Base-by-base conservation (phyloP, 1,284 basidiomycete species). In the Ceratobasidium sp. region DNA sequence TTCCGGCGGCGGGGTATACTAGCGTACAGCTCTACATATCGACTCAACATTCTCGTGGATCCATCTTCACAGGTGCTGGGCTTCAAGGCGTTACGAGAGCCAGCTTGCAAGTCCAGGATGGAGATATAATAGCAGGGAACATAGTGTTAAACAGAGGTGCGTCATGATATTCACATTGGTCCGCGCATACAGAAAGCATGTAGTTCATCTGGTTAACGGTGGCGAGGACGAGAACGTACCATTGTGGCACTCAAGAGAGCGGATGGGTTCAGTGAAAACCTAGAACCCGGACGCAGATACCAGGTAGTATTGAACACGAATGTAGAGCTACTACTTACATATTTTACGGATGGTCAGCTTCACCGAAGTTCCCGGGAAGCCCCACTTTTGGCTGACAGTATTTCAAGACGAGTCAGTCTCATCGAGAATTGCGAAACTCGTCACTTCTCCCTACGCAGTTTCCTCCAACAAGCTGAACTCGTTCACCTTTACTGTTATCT, bases 211-310 rank as follows among this genome's bases (percentile, higher is more conserved):
- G 8, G 62, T 79, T 6, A 77, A 79, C 70, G 78, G 77, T 13
- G 77, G 77, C 22, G 52, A 65, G 15, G 78, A 79, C 37, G 76
- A 71, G 19, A 79, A 79, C 46, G 77, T 79, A 15, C 78, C 78
- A 8, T 77, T 75, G 6, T 79, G 76, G 70, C 77, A 79, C 49
- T 76, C 75, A 17, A 44, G 78, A 51, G 73, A 76, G 37, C 69
- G 70, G 3, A 70, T 79, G 62, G 62, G 73, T 19, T 43, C 69
- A 19, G 69, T 79, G 7, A 78, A 78, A 43, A 43, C 56, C 19
- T 77, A 68, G 74, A 37, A 74, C 61, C 0, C 9, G 19, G 43
- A 54, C 3, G 68, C 75, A 17, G 78, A 79, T 59, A 68, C 77
- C 19, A 74, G 34, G 78, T 78, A 29, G 51, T n/a, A 15, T 32